Conservation (phyloP, 768 basidiomycete genomes). For the Russula olivacea region DNA sequence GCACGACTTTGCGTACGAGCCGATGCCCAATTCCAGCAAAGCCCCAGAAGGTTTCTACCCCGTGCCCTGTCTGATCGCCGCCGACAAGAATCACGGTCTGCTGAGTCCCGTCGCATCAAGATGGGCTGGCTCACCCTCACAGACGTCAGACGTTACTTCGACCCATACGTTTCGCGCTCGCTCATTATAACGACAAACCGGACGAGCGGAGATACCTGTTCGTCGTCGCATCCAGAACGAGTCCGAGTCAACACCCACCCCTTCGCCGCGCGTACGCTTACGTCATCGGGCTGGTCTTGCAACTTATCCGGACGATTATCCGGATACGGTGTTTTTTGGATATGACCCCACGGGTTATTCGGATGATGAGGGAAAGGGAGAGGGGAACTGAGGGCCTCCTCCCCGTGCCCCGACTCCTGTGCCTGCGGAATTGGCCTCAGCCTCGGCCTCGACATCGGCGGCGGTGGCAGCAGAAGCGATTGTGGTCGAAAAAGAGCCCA, state of each 20-base stretch:
- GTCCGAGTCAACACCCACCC: conserved; percentile 24
- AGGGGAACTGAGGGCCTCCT: too few relatives aligned
- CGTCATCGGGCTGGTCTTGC: conserved; percentile 19
- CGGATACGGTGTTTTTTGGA: conserved; percentile 26
- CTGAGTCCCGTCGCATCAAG: conserved; percentile 29
- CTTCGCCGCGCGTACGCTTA: conserved; percentile 25
- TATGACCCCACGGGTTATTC: conserved; percentile 3
- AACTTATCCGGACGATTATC: conserved; percentile 5
- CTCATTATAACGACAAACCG: conserved; percentile 26
- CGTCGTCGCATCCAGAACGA: conserved; percentile 5
- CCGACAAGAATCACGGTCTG: too few relatives aligned
- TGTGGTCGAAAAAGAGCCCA: not conserved
- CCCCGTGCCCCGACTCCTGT: not conserved
- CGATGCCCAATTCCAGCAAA: conserved; percentile 3
- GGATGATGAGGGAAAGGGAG: conserved; percentile 3
- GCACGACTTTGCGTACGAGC: conserved; percentile 31
- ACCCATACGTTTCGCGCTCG: conserved; percentile 22
- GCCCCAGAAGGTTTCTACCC: conserved; percentile 28
- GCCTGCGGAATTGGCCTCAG: not conserved
- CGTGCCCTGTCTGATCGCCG: conserved; percentile 24
- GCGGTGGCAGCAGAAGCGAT: too few relatives aligned
- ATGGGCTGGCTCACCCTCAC: conserved; percentile 28
- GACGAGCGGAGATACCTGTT: conserved; percentile 28
- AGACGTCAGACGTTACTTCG: conserved; percentile 28
- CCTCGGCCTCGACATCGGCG: not conserved